phyloP scores from a whole-genome alignment of 768 basidiomycete genomes.

The Phallus indusiatus region DNA sequence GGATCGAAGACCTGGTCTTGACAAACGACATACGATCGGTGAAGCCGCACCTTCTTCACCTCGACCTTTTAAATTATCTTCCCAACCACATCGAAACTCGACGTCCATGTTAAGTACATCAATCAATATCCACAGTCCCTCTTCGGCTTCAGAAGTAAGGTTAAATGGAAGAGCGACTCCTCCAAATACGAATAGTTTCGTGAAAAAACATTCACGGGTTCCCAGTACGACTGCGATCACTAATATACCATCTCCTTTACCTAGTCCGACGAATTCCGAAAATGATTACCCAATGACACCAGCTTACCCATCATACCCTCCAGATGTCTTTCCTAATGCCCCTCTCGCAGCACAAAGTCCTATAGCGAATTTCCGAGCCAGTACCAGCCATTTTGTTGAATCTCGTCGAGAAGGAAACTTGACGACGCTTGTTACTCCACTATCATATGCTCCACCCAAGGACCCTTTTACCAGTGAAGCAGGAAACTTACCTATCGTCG shows the following conservation, averaged over 20 bases:
- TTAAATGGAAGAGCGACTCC: neutral
- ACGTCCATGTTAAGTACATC: constrained; percentile 23
- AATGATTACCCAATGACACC: constrained; percentile 43
- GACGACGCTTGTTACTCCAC: constrained; percentile 24
- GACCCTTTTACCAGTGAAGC: constrained; percentile 20
- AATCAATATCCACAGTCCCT: neutral
- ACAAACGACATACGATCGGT: constrained; percentile 46
- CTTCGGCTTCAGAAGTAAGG: neutral
- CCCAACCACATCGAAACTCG: constrained; percentile 18
- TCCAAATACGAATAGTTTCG: neutral
- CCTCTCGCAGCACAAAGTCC: constrained; percentile 47
- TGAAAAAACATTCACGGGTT: constrained; percentile 1
- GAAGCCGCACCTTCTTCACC: constrained; percentile 22
- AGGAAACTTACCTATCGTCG: constrained; percentile 51
- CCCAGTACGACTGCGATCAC: neutral
- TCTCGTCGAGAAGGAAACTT: constrained; percentile 44
- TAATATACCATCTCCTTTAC: neutral
- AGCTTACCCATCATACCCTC: constrained; percentile 62
- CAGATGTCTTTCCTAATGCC: constrained; percentile 36
- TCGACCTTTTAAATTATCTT: neutral
- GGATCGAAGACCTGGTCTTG: constrained; percentile 18
- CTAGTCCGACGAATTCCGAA: constrained; percentile 13
- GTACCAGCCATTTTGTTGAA: constrained; percentile 50
- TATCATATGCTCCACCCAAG: constrained; percentile 49
- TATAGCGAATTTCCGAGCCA: constrained; percentile 33